Percentiles rank a stretch among this genome's conserved stretches.
Evolutionary conservation across 176 grass and related monocot species (phyloP).

Genomic region (Avena eriantha): DNA sequence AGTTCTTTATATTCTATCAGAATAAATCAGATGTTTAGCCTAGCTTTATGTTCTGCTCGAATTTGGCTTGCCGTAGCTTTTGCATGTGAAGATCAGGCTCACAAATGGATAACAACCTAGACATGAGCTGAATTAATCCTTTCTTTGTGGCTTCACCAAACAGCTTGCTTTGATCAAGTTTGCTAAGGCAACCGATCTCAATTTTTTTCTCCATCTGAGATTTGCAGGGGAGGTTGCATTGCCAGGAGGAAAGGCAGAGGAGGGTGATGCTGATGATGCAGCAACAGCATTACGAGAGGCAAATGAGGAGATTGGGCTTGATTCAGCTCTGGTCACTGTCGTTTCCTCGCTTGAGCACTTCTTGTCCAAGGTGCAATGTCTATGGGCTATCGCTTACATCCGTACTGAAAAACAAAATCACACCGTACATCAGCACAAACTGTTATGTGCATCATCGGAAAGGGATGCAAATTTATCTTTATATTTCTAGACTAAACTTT

Average conservation of each 20-base stretch:
- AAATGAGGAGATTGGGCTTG: slow-evolving; percentile 74
- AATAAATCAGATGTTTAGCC: background rate
- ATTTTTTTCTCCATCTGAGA: slow-evolving; percentile 19
- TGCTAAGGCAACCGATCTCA: background rate
- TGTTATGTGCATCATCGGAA: slow-evolving; percentile 7
- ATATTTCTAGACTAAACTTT: background rate
- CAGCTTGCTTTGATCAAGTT: slow-evolving; percentile 17
- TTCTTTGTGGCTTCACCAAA: background rate
- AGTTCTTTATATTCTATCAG: background rate
- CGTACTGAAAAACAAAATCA: background rate
- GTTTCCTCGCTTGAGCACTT: slow-evolving; percentile 64
- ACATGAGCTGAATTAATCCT: background rate
- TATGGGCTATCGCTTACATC: background rate
- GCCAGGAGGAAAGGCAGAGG: slow-evolving; percentile 75
- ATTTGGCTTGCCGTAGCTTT: slow-evolving; percentile 31
- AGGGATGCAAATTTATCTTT: background rate
- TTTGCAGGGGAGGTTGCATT: slow-evolving; percentile 74
- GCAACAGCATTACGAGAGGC: slow-evolving; percentile 74
- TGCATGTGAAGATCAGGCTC: background rate
- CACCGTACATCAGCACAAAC: background rate
- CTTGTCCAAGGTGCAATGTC: slow-evolving; percentile 60
- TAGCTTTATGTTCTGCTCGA: slow-evolving; percentile 4
- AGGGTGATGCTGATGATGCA: slow-evolving; percentile 66
- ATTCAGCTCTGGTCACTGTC: slow-evolving; percentile 57
- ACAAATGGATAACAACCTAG: slow-evolving; percentile 11